Percentiles rank a stretch among this genome's conserved stretches.
These are phyloP conservation scores for Diplosphaera chodatii DNA, from an alignment of 139 green algal genomes.

Conservation along the genomic window DNA sequence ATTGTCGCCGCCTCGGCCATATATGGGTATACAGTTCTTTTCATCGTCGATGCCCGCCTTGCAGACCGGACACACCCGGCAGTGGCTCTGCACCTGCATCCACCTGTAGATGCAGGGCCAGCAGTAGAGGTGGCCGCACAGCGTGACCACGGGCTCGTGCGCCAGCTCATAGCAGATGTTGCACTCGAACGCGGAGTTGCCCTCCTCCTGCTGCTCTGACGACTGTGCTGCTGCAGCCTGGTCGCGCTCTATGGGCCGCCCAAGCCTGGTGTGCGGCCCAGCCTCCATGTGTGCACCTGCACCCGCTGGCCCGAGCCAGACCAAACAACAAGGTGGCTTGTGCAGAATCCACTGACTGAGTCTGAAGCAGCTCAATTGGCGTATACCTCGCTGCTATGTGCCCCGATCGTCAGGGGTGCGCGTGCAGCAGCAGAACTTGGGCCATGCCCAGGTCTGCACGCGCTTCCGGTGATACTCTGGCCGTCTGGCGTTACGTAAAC, in stretches of 20 bases:
- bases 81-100: constrained; percentile 69
- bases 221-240: not conserved
- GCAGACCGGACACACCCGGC: constrained; percentile 80
- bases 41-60: constrained; percentile 81
- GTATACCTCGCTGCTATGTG: no score
- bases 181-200: constrained; percentile 67
- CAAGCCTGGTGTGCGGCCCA: not conserved
- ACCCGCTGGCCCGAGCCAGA: no score
- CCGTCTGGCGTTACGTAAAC: no score
- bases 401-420: no score
- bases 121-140: constrained; percentile 95
- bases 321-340: not conserved
- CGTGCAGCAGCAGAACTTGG: no score
- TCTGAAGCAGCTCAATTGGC: no score
- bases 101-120: constrained; percentile 92
- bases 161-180: constrained; percentile 95
- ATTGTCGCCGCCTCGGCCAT: constrained; percentile 61
- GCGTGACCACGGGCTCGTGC: constrained; percentile 86
- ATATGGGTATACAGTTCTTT: constrained; percentile 78
- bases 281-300: not conserved
- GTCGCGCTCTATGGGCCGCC: not conserved
- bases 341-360: no score
- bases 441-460: no score
- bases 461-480: no score
- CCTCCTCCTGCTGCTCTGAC: constrained; percentile 14